Conservation (phyloP, 2,329 filamentous ascomycete species). For the Aspergillus neotritici region DNA sequence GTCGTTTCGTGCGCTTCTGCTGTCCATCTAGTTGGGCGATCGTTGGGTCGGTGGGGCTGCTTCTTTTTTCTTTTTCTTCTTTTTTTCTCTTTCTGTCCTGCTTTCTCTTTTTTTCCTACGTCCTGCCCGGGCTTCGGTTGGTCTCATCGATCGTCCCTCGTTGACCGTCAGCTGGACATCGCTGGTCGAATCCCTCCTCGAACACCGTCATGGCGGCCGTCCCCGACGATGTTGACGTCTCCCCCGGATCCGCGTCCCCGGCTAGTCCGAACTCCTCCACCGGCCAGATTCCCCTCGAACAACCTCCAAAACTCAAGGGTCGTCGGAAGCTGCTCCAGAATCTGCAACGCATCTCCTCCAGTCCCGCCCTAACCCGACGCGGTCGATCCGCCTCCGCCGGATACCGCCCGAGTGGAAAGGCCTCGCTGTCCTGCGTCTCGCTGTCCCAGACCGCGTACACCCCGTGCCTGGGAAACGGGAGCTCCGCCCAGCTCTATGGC, state of each 20-base stretch:
- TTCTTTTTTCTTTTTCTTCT: neutral
- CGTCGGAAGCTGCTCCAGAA: conserved; percentile 66
- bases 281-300: conserved; percentile 35
- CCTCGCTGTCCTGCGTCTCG: conserved; percentile 60
- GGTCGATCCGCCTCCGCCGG: conserved; percentile 61
- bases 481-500: conserved; percentile 52
- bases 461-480: conserved; percentile 51
- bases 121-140: neutral
- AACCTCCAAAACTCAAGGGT: conserved; percentile 57
- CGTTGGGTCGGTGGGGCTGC: no score
- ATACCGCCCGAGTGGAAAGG: conserved; percentile 59
- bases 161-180: neutral
- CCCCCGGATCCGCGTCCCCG: conserved; percentile 30
- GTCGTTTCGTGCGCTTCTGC: neutral
- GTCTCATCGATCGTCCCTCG: neutral
- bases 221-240: conserved; percentile 26
- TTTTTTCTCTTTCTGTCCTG: neutral
- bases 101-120: neutral
- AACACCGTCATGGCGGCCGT: conserved; percentile 26
- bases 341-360: conserved; percentile 76
- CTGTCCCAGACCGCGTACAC: conserved; percentile 50
- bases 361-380: conserved; percentile 61
- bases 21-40: no score
- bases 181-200: neutral
- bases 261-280: conserved; percentile 29